These are phyloP conservation scores for Rutstroemia sp. DNA, from an alignment of 2,329 filamentous ascomycete species.

Conservation along the genomic window DNA sequence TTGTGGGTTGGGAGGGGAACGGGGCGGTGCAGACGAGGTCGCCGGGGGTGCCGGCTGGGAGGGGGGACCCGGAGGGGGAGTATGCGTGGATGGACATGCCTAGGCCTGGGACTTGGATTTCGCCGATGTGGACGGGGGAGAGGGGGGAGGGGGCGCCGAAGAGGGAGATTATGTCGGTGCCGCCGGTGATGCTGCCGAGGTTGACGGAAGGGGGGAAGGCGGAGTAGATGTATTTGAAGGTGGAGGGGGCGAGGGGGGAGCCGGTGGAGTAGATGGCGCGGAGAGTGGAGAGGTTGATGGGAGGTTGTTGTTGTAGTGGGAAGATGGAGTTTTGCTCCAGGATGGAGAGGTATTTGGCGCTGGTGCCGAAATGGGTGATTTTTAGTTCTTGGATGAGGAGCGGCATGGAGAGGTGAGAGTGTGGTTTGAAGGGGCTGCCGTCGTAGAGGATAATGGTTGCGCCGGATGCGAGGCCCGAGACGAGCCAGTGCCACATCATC, in stretches of 20 bases:
- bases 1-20: conserved; percentile 86
- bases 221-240: conserved; percentile 79
- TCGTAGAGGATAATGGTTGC: conserved; percentile 84
- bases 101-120: conserved; percentile 71
- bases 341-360: conserved; percentile 84
- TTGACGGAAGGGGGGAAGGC: conserved; percentile 70
- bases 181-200: conserved; percentile 87
- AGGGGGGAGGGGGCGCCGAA: conserved; percentile 81
- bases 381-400: conserved; percentile 69
- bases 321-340: conserved; percentile 71
- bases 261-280: conserved; percentile 91
- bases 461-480: conserved; percentile 77
- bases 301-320: conserved; percentile 37
- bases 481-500: conserved; percentile 99
- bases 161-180: conserved; percentile 92
- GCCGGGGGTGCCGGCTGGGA: conserved; percentile 58
- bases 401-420: conserved; percentile 75
- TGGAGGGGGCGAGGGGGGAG: conserved; percentile 84
- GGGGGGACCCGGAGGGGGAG: conserved; percentile 37
- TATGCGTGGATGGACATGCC: conserved; percentile 68
- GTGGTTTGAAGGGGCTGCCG: conserved; percentile 79
- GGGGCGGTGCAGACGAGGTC: conserved; percentile 81
- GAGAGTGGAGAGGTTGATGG: conserved; percentile 54
- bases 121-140: conserved; percentile 62
- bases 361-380: conserved; percentile 93